Percentiles rank a stretch among this genome's conserved stretches.
These are phyloP conservation scores for Haplographium delicatum DNA, from an alignment of 495 filamentous ascomycete species.

Conservation along the genomic window DNA sequence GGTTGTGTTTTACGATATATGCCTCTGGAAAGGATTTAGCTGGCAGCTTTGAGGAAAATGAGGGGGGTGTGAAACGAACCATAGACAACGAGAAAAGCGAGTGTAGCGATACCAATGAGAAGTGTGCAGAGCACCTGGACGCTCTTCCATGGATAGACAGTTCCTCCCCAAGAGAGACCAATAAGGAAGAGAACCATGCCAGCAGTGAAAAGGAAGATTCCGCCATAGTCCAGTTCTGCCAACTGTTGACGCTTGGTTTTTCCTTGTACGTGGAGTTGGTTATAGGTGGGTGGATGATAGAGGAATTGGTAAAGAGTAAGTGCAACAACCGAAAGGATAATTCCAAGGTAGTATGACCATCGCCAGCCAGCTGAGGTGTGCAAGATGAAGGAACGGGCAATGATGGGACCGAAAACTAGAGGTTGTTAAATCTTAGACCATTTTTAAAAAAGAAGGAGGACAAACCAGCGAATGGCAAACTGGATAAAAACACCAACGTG, in stretches of 20 bases:
- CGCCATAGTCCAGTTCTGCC: slow-evolving; percentile 40
- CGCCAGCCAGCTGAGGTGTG: slow-evolving; percentile 27
- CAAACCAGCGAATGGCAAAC: slow-evolving; percentile 23
- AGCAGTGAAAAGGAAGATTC: slow-evolving; percentile 25
- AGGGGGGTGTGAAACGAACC: slow-evolving; percentile 23
- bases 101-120: slow-evolving; percentile 26
- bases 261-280: slow-evolving; percentile 25
- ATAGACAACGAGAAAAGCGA: slow-evolving; percentile 37
- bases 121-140: slow-evolving; percentile 23
- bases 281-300: slow-evolving; percentile 33
- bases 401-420: slow-evolving; percentile 34
- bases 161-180: slow-evolving; percentile 25
- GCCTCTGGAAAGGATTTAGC: slow-evolving; percentile 27
- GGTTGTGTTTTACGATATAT: slow-evolving; percentile 30
- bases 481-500: no score
- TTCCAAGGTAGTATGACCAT: slow-evolving; percentile 26
- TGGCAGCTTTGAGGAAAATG: slow-evolving; percentile 27
- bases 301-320: slow-evolving; percentile 31
- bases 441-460: slow-evolving; percentile 26
- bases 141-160: slow-evolving; percentile 27
- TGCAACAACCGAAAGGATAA: slow-evolving; percentile 23
- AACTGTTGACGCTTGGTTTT: slow-evolving; percentile 29
- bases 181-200: slow-evolving; percentile 28
- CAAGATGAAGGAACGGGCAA: slow-evolving; percentile 29
- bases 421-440: no score